Conservation (phyloP, 2,329 filamentous ascomycete genomes). For the Huntiella abstrusa region DNA sequence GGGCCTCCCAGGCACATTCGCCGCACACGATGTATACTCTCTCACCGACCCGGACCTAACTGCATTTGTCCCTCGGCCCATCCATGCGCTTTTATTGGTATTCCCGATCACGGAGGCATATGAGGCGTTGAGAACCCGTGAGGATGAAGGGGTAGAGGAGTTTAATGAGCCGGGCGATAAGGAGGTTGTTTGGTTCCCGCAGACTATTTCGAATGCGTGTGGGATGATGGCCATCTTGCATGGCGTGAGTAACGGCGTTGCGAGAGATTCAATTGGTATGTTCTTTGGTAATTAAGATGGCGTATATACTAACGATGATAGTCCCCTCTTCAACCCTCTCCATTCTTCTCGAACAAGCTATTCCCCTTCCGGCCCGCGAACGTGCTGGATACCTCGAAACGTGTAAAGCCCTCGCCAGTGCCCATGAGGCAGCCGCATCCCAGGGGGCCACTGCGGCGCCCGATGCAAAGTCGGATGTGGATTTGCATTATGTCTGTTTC, state of each 20-base stretch:
- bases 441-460: slow-evolving; percentile 66
- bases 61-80: slow-evolving; percentile 71
- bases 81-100: slow-evolving; percentile 74
- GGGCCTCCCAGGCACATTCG: slow-evolving; percentile 57
- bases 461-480: slow-evolving; percentile 59
- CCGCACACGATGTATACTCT: slow-evolving; percentile 81
- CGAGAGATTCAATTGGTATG: slow-evolving; percentile 39
- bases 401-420: slow-evolving; percentile 53
- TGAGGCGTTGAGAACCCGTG: slow-evolving; percentile 53
- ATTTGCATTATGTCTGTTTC: slow-evolving; percentile 92
- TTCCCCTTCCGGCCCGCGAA: slow-evolving; percentile 43
- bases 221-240: slow-evolving; percentile 80
- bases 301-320: slow-evolving; percentile 13
- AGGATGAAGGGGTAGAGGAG: slow-evolving; percentile 44
- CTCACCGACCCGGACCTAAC: slow-evolving; percentile 73
- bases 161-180: slow-evolving; percentile 48
- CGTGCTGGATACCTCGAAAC: slow-evolving; percentile 62
- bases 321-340: slow-evolving; percentile 37
- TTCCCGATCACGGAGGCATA: slow-evolving; percentile 71
- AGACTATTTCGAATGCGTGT: slow-evolving; percentile 88
- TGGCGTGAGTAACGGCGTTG: slow-evolving; percentile 58
- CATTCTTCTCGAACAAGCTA: slow-evolving; percentile 48
- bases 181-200: slow-evolving; percentile 84
- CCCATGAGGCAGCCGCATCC: slow-evolving; percentile 59
- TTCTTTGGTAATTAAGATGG: slow-evolving; percentile 8